Evolutionary conservation across 495 filamentous ascomycete genomes (phyloP).

Genomic region (Sporormia fimetaria): DNA sequence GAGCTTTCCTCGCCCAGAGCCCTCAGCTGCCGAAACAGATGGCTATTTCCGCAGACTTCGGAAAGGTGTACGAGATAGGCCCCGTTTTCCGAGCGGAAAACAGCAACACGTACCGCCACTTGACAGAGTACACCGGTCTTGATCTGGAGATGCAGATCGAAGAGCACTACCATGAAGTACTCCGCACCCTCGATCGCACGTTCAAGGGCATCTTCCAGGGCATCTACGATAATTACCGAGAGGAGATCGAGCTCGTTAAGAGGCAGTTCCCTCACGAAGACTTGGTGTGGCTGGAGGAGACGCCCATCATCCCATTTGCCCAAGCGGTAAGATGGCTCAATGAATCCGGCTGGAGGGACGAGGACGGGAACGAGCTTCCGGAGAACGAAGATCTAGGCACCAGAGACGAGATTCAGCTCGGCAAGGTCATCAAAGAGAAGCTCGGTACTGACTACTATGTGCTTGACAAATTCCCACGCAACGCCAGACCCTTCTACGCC

Average conservation of each 20-base stretch:
- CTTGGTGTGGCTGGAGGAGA: constrained; percentile 69
- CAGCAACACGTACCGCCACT: constrained; percentile 87
- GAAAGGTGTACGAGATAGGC: constrained; percentile 79
- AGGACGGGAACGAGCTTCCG: constrained; percentile 57
- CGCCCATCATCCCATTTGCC: constrained; percentile 66
- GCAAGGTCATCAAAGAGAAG: constrained; percentile 71
- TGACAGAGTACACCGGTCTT: constrained; percentile 95
- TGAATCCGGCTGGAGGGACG: constrained; percentile 66
- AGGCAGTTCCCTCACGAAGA: constrained; percentile 55
- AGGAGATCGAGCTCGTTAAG: constrained; percentile 38
- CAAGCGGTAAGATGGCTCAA: constrained; percentile 73
- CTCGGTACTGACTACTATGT: constrained; percentile 88
- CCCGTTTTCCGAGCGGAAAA: constrained; percentile 96
- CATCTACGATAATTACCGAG: constrained; percentile 37
- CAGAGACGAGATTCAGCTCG: constrained; percentile 76
- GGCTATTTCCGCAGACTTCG: constrained; percentile 83
- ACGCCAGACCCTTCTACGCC: constrained; percentile 85
- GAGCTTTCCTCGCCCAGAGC: constrained; percentile 80
- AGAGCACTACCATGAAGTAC: constrained; percentile 77
- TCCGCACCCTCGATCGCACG: constrained; percentile 67
- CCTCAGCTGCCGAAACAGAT: constrained; percentile 97
- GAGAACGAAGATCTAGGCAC: constrained; percentile 71
- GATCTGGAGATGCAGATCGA: constrained; percentile 97
- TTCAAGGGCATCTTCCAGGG: constrained; percentile 81
- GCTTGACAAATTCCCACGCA: constrained; percentile 81